Conservation (phyloP, 1,284 basidiomycete species). For the Ceraceosorus guamensis region DNA sequence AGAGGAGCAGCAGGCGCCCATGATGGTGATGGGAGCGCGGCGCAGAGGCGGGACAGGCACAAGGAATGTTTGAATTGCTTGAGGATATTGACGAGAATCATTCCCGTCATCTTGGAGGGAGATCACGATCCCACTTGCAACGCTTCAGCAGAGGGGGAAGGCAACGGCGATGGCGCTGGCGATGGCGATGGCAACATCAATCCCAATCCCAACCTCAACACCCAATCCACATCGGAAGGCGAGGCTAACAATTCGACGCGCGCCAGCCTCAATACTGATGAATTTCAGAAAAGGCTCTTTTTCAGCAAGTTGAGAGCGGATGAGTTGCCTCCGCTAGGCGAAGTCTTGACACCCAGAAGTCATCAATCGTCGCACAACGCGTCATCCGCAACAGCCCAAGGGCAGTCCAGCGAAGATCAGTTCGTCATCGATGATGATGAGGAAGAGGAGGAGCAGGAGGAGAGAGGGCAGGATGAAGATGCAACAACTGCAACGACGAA, state of each 20-base stretch:
- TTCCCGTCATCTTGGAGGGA: conserved; percentile 30
- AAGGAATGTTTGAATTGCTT: conserved; percentile 42
- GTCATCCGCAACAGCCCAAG: conserved; percentile 6
- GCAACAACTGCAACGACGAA: too few species aligned
- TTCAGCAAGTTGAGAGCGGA: neutral
- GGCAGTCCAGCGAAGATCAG: conserved; percentile 15
- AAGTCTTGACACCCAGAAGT: neutral
- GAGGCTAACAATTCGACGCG: neutral
- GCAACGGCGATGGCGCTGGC: neutral
- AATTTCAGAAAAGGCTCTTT: conserved; percentile 18
- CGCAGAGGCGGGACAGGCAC: conserved; percentile 19
- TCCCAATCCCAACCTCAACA: too few species aligned
- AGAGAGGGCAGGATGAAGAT: too few species aligned
- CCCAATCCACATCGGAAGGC: too few species aligned
- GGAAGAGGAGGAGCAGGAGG: conserved; percentile 3
- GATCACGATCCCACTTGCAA: conserved; percentile 3
- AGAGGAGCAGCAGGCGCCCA: neutral
- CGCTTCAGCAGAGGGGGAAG: neutral
- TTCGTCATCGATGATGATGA: conserved; percentile 42
- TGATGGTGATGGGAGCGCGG: conserved; percentile 9
- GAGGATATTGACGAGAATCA: conserved; percentile 33
- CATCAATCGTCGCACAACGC: conserved; percentile 1
- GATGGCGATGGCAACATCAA: neutral
- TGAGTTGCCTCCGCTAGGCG: too few species aligned
- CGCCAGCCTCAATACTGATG: conserved; percentile 3